phyloP scores from a whole-genome alignment of 371 early-diverging fungal species.

The Amoeboradix gromovi region DNA sequence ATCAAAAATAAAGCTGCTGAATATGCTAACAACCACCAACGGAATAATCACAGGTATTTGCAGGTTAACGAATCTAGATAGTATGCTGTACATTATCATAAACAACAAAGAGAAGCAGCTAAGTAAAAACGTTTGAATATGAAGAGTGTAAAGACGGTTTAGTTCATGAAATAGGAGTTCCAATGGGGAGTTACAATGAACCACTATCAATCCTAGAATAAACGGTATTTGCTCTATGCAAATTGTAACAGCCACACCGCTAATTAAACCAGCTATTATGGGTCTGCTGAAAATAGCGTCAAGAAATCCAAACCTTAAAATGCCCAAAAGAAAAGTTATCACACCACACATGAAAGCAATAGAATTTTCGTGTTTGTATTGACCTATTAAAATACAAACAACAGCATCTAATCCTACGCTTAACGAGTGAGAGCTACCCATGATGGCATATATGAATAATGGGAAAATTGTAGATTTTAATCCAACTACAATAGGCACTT shows the following conservation, averaged over 20 bases:
- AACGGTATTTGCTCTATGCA: constrained; percentile 48
- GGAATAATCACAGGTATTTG: constrained; percentile 8
- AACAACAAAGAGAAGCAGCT: constrained; percentile 8
- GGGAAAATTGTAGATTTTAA: constrained; percentile 54
- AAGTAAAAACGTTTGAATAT: constrained; percentile 4
- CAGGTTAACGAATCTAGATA: constrained; percentile 1
- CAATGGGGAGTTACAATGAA: constrained; percentile 5
- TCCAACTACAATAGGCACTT: constrained; percentile 53
- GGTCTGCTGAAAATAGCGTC: constrained; percentile 75
- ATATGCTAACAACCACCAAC: constrained; percentile 7
- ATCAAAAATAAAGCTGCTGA: constrained; percentile 6
- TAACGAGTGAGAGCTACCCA: constrained; percentile 50
- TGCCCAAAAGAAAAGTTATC: constrained; percentile 58
- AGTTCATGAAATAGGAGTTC: constrained; percentile 4
- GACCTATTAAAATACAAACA: constrained; percentile 12
- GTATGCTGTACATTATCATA: constrained; percentile 3
- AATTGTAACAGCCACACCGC: constrained; percentile 62
- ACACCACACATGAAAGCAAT: constrained; percentile 31
- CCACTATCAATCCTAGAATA: constrained; percentile 25
- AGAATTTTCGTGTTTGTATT: constrained; percentile 2
- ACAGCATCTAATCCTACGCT: constrained; percentile 7
- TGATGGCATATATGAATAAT: constrained; percentile 47
- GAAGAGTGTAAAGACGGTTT: constrained; percentile 2
- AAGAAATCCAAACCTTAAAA: constrained; percentile 69
- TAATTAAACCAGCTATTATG: constrained; percentile 60